phyloP scores from a whole-genome alignment of 2,329 filamentous ascomycete species.

The Paraphaeosphaeria minitans region DNA sequence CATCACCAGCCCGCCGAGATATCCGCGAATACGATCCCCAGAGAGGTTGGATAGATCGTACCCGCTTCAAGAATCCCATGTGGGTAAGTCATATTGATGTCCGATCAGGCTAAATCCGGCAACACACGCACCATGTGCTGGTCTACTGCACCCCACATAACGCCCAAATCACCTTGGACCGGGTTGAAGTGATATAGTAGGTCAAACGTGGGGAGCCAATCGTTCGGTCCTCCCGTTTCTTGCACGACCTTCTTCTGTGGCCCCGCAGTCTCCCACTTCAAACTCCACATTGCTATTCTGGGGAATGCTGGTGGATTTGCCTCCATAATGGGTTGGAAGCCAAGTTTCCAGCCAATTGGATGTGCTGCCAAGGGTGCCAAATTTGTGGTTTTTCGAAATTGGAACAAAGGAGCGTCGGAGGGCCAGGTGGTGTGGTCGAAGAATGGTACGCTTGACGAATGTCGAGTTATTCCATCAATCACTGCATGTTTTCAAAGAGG shows the following conservation, averaged over 20 bases:
- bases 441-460: slow-evolving; percentile 7
- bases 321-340: slow-evolving; percentile 14
- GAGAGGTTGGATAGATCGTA: not conserved
- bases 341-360: slow-evolving; percentile 14
- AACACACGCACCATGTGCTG: slow-evolving; percentile 20
- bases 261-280: slow-evolving; percentile 10
- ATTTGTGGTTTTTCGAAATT: slow-evolving; percentile 22
- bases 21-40: not conserved
- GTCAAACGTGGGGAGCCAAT: slow-evolving; percentile 14
- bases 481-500: slow-evolving; percentile 1
- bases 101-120: slow-evolving; percentile 41
- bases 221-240: not conserved
- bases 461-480: slow-evolving; percentile 29
- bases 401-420: slow-evolving; percentile 32
- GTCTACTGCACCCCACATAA: slow-evolving; percentile 33
- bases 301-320: slow-evolving; percentile 12
- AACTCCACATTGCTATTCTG: slow-evolving; percentile 11
- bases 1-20: not conserved
- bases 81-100: slow-evolving; percentile 12
- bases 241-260: slow-evolving; percentile 3
- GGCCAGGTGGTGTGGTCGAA: slow-evolving; percentile 15
- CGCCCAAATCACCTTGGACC: slow-evolving; percentile 24
- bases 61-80: slow-evolving; percentile 1
- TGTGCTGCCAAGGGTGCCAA: slow-evolving; percentile 22
- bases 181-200: slow-evolving; percentile 22